Evolutionary conservation across 2,329 filamentous ascomycete species (phyloP).

Genomic region (Clonostachys chloroleuca): DNA sequence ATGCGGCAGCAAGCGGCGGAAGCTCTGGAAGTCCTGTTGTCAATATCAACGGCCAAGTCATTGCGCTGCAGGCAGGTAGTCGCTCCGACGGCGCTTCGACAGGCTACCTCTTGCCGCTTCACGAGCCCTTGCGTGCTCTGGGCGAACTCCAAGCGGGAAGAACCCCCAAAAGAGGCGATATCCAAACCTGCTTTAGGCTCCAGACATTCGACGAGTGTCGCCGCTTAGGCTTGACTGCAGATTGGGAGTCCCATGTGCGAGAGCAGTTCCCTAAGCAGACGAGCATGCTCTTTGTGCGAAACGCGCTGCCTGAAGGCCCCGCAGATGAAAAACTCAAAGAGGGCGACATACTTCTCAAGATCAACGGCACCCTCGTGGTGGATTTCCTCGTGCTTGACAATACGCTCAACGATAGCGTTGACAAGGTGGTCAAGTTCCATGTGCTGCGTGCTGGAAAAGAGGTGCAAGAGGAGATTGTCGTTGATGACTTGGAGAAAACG

Average conservation of each 20-base stretch:
- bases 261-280: conserved; percentile 86
- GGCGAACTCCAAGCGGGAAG: conserved; percentile 76
- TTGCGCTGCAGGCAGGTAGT: conserved; percentile 91
- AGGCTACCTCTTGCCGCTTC: conserved; percentile 93
- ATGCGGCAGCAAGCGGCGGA: conserved; percentile 91
- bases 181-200: conserved; percentile 94
- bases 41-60: conserved; percentile 86
- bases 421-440: conserved; percentile 69
- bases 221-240: conserved; percentile 74
- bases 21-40: conserved; percentile 98
- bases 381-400: conserved; percentile 91
- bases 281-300: conserved; percentile 95
- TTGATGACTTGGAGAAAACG: conserved; percentile 89
- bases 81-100: conserved; percentile 92
- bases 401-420: conserved; percentile 85
- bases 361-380: conserved; percentile 89
- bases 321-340: conserved; percentile 85
- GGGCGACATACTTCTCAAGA: conserved; percentile 87
- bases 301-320: conserved; percentile 86
- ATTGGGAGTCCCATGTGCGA: conserved; percentile 83
- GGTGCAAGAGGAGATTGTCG: conserved; percentile 76
- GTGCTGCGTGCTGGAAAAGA: conserved; percentile 88
- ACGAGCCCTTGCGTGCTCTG: conserved; percentile 83
- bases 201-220: conserved; percentile 98
- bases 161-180: conserved; percentile 84